Evolutionary conservation across 1,139 yeast genomes (phyloP).

Genomic region (Candida albicans): DNA sequence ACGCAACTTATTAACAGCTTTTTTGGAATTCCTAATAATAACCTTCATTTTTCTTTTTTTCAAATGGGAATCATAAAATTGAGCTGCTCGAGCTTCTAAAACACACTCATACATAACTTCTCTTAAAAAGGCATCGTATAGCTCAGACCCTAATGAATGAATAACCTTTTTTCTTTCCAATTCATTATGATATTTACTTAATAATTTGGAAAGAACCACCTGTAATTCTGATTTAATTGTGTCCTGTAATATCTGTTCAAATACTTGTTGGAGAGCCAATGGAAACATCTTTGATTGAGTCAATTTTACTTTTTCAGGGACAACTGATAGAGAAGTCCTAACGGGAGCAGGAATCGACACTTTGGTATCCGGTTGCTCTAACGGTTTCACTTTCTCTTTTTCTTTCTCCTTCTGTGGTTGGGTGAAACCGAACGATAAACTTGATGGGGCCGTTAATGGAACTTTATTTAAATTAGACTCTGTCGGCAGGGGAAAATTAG

Average conservation of each 20-base stretch:
- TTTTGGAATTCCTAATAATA: constrained; percentile 26
- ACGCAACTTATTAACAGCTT: constrained; percentile 22
- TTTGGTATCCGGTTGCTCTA: background rate
- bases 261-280: constrained; percentile 23
- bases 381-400: background rate
- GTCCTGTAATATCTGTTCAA: constrained; percentile 29
- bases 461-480: too few relatives aligned
- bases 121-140: constrained; percentile 59
- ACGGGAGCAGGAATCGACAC: background rate
- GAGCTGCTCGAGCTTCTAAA: constrained; percentile 44
- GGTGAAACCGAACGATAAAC: too few relatives aligned
- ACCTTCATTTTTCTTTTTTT: constrained; percentile 25
- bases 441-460: too few relatives aligned
- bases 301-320: constrained; percentile 13
- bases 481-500: too few relatives aligned
- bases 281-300: constrained; percentile 19
- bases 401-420: too few relatives aligned
- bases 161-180: constrained; percentile 33
- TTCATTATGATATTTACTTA: constrained; percentile 21
- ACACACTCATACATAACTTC: constrained; percentile 50
- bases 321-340: background rate
- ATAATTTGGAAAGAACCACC: constrained; percentile 25
- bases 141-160: constrained; percentile 42
- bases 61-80: constrained; percentile 23
- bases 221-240: constrained; percentile 32